Evolutionary conservation across 1,139 yeast genomes (phyloP).

Genomic region (Pichia norvegensis): DNA sequence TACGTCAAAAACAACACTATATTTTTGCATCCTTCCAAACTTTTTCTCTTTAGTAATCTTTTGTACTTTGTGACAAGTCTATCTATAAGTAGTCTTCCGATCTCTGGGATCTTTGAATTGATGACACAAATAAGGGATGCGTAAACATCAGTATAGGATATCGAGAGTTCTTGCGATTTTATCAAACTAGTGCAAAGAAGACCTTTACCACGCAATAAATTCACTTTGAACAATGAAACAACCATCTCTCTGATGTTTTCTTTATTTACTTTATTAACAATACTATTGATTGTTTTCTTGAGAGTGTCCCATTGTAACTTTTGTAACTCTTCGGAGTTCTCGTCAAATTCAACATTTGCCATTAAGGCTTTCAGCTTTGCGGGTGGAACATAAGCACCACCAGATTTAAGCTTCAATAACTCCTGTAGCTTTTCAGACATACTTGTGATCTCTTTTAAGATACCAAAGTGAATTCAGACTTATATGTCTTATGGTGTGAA

Average conservation of each 20-base stretch:
- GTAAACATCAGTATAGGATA: conserved; percentile 37
- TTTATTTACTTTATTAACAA: conserved; percentile 39
- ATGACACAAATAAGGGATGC: conserved; percentile 54
- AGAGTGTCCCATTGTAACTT: conserved; percentile 48
- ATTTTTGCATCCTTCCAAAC: conserved; percentile 37
- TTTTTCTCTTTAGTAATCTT: conserved; percentile 42
- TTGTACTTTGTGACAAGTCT: conserved; percentile 57
- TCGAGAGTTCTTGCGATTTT: conserved; percentile 42
- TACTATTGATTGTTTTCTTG: conserved; percentile 40
- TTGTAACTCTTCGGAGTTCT: conserved; percentile 38
- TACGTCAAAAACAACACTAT: conserved; percentile 50
- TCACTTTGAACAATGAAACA: conserved; percentile 43
- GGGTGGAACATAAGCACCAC: conserved; percentile 48
- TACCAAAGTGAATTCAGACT: too few relatives aligned
- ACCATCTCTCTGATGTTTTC: conserved; percentile 43
- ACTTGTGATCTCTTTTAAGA: too few relatives aligned
- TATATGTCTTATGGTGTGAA: too few relatives aligned
- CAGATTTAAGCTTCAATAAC: conserved; percentile 34
- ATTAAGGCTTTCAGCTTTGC: conserved; percentile 39
- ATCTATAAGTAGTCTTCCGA: conserved; percentile 52
- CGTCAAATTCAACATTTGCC: conserved; percentile 26
- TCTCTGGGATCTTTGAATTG: conserved; percentile 60
- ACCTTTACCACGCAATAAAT: conserved; percentile 56
- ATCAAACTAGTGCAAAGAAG: conserved; percentile 49
- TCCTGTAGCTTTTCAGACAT: conserved; percentile 20